phyloP scores from a whole-genome alignment of 352 stramenopile species.

The Achlya hypogyna region DNA sequence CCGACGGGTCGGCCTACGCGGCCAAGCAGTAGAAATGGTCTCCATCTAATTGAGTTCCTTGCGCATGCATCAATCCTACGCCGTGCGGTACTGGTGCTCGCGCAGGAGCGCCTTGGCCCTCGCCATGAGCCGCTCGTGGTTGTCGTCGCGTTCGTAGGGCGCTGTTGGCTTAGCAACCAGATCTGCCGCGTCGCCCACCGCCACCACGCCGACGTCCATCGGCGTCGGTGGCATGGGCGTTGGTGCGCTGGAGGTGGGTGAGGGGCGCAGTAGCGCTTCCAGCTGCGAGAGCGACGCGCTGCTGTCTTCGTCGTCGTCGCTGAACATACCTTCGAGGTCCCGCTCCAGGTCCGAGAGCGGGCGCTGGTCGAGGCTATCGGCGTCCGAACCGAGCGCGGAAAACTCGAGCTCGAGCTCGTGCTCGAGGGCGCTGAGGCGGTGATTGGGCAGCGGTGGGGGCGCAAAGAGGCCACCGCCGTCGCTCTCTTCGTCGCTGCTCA shows the following conservation, averaged over 20 bases:
- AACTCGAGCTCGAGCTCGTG: constrained; percentile 9
- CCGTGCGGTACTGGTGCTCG: constrained; percentile 22
- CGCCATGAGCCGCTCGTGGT: constrained; percentile 34
- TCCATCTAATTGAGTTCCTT: not conserved
- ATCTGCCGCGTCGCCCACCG: constrained; percentile 29
- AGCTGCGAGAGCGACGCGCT: not conserved
- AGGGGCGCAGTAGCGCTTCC: not conserved
- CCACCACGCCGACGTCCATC: constrained; percentile 24
- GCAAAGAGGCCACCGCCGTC: not conserved
- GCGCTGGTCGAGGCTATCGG: constrained; percentile 8
- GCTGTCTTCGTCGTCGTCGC: not conserved
- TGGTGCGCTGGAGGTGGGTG: not conserved
- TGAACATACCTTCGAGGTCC: constrained; percentile 10
- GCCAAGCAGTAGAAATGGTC: constrained; percentile 29
- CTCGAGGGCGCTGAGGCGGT: constrained; percentile 7
- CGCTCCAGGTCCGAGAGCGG: constrained; percentile 12
- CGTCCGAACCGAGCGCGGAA: constrained; percentile 7
- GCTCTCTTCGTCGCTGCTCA: constrained; percentile 13
- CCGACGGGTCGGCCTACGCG: constrained; percentile 87
- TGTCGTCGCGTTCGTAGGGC: constrained; percentile 22
- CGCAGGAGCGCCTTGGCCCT: constrained; percentile 44
- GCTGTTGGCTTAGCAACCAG: not conserved
- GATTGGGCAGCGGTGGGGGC: not conserved
- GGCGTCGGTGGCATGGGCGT: not conserved
- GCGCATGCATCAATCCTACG: not conserved